Conservation (phyloP, 108 stramenopile species). For the Cyclostephanos tholiformis region DNA sequence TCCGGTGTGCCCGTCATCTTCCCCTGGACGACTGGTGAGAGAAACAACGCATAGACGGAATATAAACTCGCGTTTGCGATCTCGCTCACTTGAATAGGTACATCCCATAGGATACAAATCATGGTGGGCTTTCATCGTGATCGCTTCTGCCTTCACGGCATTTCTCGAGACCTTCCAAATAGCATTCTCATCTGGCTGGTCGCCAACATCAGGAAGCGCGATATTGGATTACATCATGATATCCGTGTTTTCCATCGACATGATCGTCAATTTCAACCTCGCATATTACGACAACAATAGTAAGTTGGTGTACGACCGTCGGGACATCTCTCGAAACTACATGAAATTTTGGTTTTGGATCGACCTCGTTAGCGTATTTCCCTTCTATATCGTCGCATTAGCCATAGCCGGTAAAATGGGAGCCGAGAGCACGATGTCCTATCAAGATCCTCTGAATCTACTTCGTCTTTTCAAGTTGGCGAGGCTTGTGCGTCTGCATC, state of each 20-base stretch:
- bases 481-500: slow-evolving; percentile 47
- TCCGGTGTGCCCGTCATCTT: background rate
- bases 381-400: slow-evolving; percentile 52
- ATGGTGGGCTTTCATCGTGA: slow-evolving; percentile 47
- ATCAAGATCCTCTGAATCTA: slow-evolving; percentile 32
- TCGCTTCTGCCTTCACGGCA: slow-evolving; percentile 38
- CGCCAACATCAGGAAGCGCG: background rate
- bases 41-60: no score
- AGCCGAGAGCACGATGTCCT: slow-evolving; percentile 5
- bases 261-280: slow-evolving; percentile 47
- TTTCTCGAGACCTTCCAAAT: slow-evolving; percentile 49
- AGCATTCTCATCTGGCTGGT: slow-evolving; percentile 34
- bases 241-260: slow-evolving; percentile 37
- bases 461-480: slow-evolving; percentile 46
- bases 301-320: slow-evolving; percentile 33
- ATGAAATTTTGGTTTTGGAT: slow-evolving; percentile 52
- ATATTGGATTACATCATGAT: slow-evolving; percentile 26
- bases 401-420: slow-evolving; percentile 43
- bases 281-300: slow-evolving; percentile 39
- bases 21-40: background rate
- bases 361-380: slow-evolving; percentile 63
- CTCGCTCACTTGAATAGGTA: background rate
- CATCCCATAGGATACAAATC: slow-evolving; percentile 16
- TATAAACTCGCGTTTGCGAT: no score
- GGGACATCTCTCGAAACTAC: slow-evolving; percentile 30